Percentiles rank a stretch among this genome's conserved stretches.
phyloP scores from a whole-genome alignment of 306 rosid species.

The Begonia masoniana region DNA sequence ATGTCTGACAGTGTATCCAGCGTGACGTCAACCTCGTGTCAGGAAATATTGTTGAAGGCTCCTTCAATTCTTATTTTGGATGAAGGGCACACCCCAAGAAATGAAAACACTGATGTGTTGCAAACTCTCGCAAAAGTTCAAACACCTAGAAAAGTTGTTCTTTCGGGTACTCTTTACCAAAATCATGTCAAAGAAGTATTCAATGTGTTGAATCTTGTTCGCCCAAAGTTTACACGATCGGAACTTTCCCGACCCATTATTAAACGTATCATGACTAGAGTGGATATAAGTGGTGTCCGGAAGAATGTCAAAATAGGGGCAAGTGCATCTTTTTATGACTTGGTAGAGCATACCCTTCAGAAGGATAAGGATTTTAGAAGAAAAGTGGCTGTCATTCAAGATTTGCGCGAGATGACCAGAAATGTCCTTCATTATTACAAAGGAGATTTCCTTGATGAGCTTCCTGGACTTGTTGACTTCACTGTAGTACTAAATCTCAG shows the following conservation, averaged over 20 bases:
- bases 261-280: slow-evolving; percentile 60
- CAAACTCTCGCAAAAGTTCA: slow-evolving; percentile 65
- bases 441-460: slow-evolving; percentile 97
- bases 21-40: slow-evolving; percentile 32
- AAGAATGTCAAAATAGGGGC: slow-evolving; percentile 30
- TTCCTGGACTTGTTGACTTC: slow-evolving; percentile 82
- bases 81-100: slow-evolving; percentile 96
- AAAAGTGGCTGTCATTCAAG: slow-evolving; percentile 69
- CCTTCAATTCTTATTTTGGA: slow-evolving; percentile 81
- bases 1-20: slow-evolving; percentile 40
- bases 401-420: slow-evolving; percentile 89
- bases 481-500: slow-evolving; percentile 60
- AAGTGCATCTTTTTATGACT: slow-evolving; percentile 38
- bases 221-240: slow-evolving; percentile 60
- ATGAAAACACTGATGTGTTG: slow-evolving; percentile 72
- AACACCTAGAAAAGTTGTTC: slow-evolving; percentile 76
- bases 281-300: slow-evolving; percentile 37
- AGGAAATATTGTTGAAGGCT: slow-evolving; percentile 49
- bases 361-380: slow-evolving; percentile 67
- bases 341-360: slow-evolving; percentile 72
- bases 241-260: slow-evolving; percentile 56
- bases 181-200: slow-evolving; percentile 90
- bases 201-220: slow-evolving; percentile 65
- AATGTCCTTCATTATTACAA: slow-evolving; percentile 75
- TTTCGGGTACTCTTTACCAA: slow-evolving; percentile 90